phyloP scores from a whole-genome alignment of 1,284 basidiomycete species.

The Leccinum ponderosum region DNA sequence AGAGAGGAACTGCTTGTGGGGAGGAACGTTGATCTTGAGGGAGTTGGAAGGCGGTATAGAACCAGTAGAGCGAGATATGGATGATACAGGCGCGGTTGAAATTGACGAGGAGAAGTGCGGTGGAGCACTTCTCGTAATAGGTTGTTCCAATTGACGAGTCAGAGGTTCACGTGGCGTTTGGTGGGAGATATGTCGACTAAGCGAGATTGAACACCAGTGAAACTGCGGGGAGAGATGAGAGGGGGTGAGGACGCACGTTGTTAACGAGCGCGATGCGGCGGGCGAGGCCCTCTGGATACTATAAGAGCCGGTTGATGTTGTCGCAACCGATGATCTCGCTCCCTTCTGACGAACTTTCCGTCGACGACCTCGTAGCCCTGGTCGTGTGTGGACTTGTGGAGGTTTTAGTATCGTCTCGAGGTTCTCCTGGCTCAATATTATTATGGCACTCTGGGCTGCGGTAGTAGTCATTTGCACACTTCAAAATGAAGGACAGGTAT shows the following conservation, averaged over 20 bases:
- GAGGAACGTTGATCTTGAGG: conserved; percentile 84
- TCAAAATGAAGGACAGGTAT: conserved; percentile 99
- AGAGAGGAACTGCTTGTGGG: conserved; percentile 56
- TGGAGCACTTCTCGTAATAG: conserved; percentile 91
- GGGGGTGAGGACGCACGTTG: conserved; percentile 54
- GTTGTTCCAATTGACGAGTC: conserved; percentile 92
- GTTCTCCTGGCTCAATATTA: conserved; percentile 91
- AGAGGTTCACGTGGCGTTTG: conserved; percentile 90
- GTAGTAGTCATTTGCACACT: conserved; percentile 99
- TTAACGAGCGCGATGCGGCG: conserved; percentile 83
- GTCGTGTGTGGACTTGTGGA: conserved; percentile 93
- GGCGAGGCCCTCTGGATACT: conserved; percentile 98
- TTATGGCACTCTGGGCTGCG: conserved; percentile 98
- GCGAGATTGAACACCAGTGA: conserved; percentile 57
- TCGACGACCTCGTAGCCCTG: conserved; percentile 97
- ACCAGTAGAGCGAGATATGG: conserved; percentile 90
- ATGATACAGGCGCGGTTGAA: conserved; percentile 98
- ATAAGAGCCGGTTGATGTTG: conserved; percentile 99
- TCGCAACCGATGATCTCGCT: conserved; percentile 99
- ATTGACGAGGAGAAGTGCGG: conserved; percentile 90
- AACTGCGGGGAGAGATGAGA: background rate
- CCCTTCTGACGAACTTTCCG: conserved; percentile 92
- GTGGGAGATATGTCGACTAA: conserved; percentile 88
- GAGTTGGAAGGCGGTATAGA: conserved; percentile 94
- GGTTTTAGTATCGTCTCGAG: conserved; percentile 92